A percentile compares a stretch with the other conserved stretches of the same genome.
phyloP scores from a whole-genome alignment of 1,139 yeast genomes.

The Pichia norvegensis region DNA sequence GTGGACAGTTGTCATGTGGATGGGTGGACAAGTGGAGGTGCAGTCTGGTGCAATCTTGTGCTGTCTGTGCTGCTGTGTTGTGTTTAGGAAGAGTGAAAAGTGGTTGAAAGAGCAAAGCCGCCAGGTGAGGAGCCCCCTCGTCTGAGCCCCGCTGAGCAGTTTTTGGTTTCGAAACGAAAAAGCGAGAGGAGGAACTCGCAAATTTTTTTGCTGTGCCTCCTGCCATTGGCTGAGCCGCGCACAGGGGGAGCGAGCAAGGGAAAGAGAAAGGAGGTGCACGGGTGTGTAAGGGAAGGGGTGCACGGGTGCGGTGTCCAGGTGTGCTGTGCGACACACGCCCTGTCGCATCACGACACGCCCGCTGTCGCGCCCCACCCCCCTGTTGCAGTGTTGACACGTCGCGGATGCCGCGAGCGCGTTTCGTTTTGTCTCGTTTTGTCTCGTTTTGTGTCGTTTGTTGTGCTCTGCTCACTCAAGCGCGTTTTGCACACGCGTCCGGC shows the following conservation, averaged over 20 bases:
- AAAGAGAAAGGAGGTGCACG: too few species aligned
- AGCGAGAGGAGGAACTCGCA: too few species aligned
- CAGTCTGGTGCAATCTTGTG: too few species aligned
- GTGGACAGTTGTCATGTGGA: neutral
- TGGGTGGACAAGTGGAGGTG: neutral
- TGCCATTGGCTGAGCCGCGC: neutral
- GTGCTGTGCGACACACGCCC: neutral
- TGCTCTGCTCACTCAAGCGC: neutral
- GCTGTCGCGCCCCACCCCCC: neutral
- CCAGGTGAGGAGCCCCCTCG: slow-evolving; percentile 4
- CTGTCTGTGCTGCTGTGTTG: too few species aligned
- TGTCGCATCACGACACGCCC: neutral
- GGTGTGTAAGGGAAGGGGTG: too few species aligned
- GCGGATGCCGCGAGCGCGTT: neutral
- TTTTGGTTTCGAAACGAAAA: too few species aligned
- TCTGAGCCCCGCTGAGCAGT: neutral
- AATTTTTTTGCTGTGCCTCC: neutral
- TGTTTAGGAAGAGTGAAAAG: neutral
- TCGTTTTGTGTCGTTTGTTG: too few species aligned
- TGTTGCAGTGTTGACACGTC: neutral
- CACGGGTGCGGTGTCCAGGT: neutral
- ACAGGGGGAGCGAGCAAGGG: neutral
- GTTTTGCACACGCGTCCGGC: neutral
- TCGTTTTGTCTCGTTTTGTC: neutral
- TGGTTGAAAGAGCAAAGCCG: slow-evolving; percentile 3